Base-by-base conservation (phyloP, 2,329 filamentous ascomycete genomes). In the Sclerotinia glacialis region DNA sequence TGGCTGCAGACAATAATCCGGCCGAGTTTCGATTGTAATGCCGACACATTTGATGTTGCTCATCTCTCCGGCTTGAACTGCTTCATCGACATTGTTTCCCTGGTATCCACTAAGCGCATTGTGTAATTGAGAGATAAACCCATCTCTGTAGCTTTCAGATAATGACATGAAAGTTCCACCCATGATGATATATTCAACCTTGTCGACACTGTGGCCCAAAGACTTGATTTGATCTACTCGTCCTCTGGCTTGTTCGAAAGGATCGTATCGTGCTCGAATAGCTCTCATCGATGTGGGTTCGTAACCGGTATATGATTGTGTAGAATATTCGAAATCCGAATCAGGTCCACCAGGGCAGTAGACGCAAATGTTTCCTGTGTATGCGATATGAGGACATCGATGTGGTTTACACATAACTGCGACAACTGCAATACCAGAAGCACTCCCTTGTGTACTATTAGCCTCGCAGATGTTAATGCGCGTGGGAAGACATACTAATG, bases 111-210 rank as follows among this genome's bases (percentile, higher is more conserved):
- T 97, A 9, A 99, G 85, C 1, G 95, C 95, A 76, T 99, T 99
- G 80, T 99, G 95, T 61, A 99, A 84, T 76, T 97, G 94, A 0
- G 93, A 90, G 68, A 99, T 97, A 75, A 99, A 99, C 66, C 91
- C 88, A 69, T 99, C 92, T 37, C 95, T 85, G 78, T 99, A 99
- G 31, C 89, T 88, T 74, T 93, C 88, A 11, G 94, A 85, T 34
- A 99, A 80, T 3, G 94, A 98, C 96, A 99, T 99, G 79, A 99
- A 99, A 0, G 95, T 99, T 71, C 95, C 95, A 68, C 95, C 95
- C 95, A 99, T 99, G 77, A 99, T 97, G 76, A 99, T 99, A 78
- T 98, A 99, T 81, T 99, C 95, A 31, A 99, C 95, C 78, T 99
- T 99, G 80, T 99, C 95, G 58, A 99, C 95, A 55, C 92, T 97